These are phyloP conservation scores for Solanum paucissectum DNA, from an alignment of 257 asterid species.

Conservation along the genomic window DNA sequence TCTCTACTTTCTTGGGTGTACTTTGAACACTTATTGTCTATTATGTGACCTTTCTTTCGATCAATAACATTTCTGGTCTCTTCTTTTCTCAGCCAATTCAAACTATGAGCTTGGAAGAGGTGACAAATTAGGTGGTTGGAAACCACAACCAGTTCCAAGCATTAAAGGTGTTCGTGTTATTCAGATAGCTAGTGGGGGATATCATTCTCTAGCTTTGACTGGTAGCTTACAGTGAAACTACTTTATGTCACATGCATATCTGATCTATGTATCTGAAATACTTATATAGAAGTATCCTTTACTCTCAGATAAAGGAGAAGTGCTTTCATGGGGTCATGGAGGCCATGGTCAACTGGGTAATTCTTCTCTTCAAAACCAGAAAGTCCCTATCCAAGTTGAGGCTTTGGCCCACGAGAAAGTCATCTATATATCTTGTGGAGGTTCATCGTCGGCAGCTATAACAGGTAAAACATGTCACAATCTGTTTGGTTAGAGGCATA, in stretches of 20 bases:
- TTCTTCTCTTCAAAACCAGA: conserved; percentile 61
- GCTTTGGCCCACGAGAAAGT: conserved; percentile 66
- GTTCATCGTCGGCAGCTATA: conserved; percentile 90
- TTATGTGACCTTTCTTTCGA: neutral
- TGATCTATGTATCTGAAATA: conserved; percentile 4
- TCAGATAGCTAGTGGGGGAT: conserved; percentile 96
- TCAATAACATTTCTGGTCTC: neutral
- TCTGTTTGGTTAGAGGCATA: neutral
- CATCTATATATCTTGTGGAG: conserved; percentile 77
- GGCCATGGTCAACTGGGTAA: conserved; percentile 91
- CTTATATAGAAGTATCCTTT: neutral
- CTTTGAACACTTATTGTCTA: neutral
- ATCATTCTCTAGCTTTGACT: conserved; percentile 94
- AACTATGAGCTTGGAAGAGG: conserved; percentile 98
- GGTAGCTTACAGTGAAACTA: conserved; percentile 22
- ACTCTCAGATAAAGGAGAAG: conserved; percentile 72
- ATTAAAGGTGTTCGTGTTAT: conserved; percentile 54
- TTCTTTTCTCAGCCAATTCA: conserved; percentile 63
- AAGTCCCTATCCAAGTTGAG: conserved; percentile 59
- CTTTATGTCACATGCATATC: neutral
- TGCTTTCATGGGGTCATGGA: conserved; percentile 96
- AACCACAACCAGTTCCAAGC: conserved; percentile 75
- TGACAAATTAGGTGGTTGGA: conserved; percentile 86
- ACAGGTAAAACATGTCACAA: conserved; percentile 43
- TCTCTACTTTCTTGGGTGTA: neutral